These are phyloP conservation scores for Coniophora puteana DNA, from an alignment of 1,284 basidiomycete species.

Conservation along the genomic window DNA sequence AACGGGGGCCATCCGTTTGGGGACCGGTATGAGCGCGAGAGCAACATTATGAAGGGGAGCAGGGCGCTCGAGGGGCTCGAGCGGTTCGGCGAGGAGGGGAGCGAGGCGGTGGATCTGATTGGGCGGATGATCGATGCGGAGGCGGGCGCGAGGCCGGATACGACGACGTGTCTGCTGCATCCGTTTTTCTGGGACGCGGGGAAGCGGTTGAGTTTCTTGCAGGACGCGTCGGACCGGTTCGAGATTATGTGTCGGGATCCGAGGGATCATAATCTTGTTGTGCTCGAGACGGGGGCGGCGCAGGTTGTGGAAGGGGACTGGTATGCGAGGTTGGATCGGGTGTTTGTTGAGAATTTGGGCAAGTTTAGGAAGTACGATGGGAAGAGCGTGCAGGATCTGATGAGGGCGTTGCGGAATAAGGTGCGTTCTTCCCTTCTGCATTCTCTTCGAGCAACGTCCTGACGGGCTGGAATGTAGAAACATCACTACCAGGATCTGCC, in stretches of 20 bases:
- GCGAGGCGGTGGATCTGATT: slow-evolving; percentile 82
- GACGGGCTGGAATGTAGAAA: slow-evolving; percentile 55
- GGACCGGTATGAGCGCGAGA: slow-evolving; percentile 86
- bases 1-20: slow-evolving; percentile 90
- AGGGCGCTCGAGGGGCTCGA: slow-evolving; percentile 70
- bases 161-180: slow-evolving; percentile 81
- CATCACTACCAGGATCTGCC: slow-evolving; percentile 97
- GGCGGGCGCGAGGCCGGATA: slow-evolving; percentile 78
- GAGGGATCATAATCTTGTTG: slow-evolving; percentile 70
- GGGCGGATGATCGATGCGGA: slow-evolving; percentile 72
- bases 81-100: slow-evolving; percentile 86
- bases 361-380: slow-evolving; percentile 98
- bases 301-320: slow-evolving; percentile 85
- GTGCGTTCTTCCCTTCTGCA: slow-evolving; percentile 39
- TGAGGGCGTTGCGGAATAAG: slow-evolving; percentile 94
- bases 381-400: slow-evolving; percentile 83
- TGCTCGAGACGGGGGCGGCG: slow-evolving; percentile 70
- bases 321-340: slow-evolving; percentile 82
- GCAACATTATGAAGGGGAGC: slow-evolving; percentile 83
- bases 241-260: slow-evolving; percentile 97
- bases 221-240: slow-evolving; percentile 96
- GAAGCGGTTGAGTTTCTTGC: slow-evolving; percentile 87
- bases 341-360: slow-evolving; percentile 91
- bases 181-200: slow-evolving; percentile 96
- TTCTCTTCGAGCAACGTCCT: slow-evolving; percentile 10